Evolutionary conservation across 306 rosid species (phyloP).

Genomic region (Cicer yamashitae): DNA sequence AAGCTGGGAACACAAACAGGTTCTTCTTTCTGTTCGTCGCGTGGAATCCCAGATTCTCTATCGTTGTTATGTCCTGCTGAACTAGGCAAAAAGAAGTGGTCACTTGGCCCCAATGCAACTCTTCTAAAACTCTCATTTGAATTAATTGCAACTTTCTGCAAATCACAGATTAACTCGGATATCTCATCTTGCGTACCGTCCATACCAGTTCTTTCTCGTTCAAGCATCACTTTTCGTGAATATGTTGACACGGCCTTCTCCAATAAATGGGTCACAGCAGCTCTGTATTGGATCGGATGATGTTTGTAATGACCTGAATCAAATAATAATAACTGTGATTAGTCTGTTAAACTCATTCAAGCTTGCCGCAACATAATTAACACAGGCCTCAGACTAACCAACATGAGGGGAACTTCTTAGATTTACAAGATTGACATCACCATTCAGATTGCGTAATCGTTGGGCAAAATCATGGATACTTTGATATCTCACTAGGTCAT

Average conservation of each 20-base stretch:
- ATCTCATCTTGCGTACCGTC: conserved; percentile 58
- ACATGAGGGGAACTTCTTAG: conserved; percentile 78
- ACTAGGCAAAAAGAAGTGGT: conserved; percentile 60
- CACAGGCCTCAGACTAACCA: conserved; percentile 61
- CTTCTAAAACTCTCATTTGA: conserved; percentile 68
- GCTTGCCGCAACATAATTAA: conserved; percentile 15
- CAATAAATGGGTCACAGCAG: conserved; percentile 73
- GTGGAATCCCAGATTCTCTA: conserved; percentile 53
- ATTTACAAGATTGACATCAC: conserved; percentile 82
- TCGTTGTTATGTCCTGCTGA: conserved; percentile 58
- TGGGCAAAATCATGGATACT: conserved; percentile 69
- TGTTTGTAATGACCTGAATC: conserved; percentile 76
- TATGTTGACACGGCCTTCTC: conserved; percentile 69
- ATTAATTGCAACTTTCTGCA: conserved; percentile 66
- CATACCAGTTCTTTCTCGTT: conserved; percentile 57
- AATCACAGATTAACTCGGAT: conserved; percentile 53
- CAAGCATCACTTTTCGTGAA: conserved; percentile 53
- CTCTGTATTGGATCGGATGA: conserved; percentile 76
- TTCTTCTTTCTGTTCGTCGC: conserved; percentile 63
- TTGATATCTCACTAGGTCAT: conserved; percentile 72
- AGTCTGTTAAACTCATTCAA: conserved; percentile 18
- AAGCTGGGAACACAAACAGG: conserved; percentile 50
- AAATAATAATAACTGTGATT: conserved; percentile 16
- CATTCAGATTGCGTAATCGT: conserved; percentile 74
- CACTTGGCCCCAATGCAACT: conserved; percentile 63